Base-by-base conservation (phyloP, 805 yeast genomes). In the Torulaspora microellipsoides region DNA sequence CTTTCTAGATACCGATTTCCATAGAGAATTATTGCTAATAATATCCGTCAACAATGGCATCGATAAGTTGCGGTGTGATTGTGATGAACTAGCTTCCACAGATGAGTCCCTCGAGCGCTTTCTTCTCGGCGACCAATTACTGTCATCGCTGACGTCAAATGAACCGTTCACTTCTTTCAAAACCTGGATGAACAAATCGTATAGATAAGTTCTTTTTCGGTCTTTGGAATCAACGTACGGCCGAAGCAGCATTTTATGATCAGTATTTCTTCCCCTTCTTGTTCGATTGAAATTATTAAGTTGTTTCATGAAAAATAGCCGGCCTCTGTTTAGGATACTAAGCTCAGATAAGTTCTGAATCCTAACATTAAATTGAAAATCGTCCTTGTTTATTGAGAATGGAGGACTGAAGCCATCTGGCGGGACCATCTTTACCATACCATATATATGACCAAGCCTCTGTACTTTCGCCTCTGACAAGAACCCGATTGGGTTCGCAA, bases 401-500 rank as follows among this genome's bases (percentile, higher is more conserved):
- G 77, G 78, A 3, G 75, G 82, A 14, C 65, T 59, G 68, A 76
- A 77, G 1, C 52, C 54, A 0, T 46, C 46, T 0, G 91, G 90
- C 4, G 95, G 82, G 6, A 76, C 68, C 2, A 90, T 59, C 56
- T 89, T 90, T 34, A 88, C 64, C 55, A 93, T 89, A 0, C 96
- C 96, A 59, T 73, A 78, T 25, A 66, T 59, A 27, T 59, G 64
- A 2, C 93, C 95, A 8, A 72, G 54, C 2, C 55, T 38, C 2
- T 54, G 51, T 0, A 72, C 68, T 10, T 65, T 60, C 1, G 78
- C 62, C 11, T 76, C 69, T 15, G 84, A 82, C 13, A 86, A 67
- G 51, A 80, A 83, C n/a, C 60, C 62, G 15, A 83, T 75, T 1
- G 95, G 95, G 58, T 83, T 81, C 9, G 62, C 56, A 47, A 81